Evolutionary conservation across 306 rosid genomes (phyloP).

Genomic region (Dalbergia cochinchinensis): DNA sequence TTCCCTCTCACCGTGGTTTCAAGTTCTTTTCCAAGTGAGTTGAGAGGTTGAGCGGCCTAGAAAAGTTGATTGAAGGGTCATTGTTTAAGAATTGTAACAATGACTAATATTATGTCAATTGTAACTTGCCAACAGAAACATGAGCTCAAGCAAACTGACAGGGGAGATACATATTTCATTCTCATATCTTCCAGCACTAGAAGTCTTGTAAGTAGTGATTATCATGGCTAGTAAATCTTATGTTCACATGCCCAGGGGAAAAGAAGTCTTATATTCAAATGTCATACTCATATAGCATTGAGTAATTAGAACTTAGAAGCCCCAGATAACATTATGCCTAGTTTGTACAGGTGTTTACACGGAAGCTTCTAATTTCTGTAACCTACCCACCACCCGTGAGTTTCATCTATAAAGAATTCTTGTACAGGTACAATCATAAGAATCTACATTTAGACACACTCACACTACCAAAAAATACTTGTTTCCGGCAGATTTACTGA

Average conservation of each 20-base stretch:
- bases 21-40: constrained; percentile 61
- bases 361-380: too few species aligned
- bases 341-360: background rate
- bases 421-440: too few species aligned
- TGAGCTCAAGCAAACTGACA: constrained; percentile 44
- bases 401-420: background rate
- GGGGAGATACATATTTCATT: constrained; percentile 31
- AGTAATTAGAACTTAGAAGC: background rate
- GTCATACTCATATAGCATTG: too few species aligned
- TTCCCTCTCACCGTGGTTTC: constrained; percentile 51
- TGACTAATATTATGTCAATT: background rate
- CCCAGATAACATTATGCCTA: background rate
- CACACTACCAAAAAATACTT: too few species aligned
- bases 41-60: constrained; percentile 67
- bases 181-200: constrained; percentile 29
- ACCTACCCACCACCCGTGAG: too few species aligned
- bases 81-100: too few species aligned
- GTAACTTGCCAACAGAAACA: constrained; percentile 31
- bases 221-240: too few species aligned
- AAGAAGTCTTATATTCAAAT: too few species aligned
- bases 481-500: too few species aligned
- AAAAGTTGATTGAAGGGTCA: constrained; percentile 71
- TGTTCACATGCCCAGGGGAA: too few species aligned
- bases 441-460: too few species aligned
- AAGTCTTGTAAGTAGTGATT: constrained; percentile 39